Percentiles rank a stretch among this genome's conserved stretches.
Conservation (phyloP, 2,329 filamentous ascomycete genomes). For the Xylariales sp. region DNA sequence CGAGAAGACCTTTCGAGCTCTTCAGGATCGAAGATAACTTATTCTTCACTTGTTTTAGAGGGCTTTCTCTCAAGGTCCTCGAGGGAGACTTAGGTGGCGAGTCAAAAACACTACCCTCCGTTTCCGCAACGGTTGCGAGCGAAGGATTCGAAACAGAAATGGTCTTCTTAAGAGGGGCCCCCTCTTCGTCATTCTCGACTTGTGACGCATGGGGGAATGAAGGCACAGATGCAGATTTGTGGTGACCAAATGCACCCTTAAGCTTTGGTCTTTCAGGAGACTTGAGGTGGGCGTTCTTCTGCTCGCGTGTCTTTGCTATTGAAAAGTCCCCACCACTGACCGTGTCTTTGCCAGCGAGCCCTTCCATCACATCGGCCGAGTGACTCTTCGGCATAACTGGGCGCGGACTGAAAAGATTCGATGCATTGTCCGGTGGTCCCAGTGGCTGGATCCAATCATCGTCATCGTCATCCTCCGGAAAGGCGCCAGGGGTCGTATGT, state of each 20-base stretch:
- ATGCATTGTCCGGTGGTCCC: slow-evolving; percentile 26
- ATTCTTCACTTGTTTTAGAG: slow-evolving; percentile 86
- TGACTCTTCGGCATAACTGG: slow-evolving; percentile 56
- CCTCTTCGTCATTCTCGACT: slow-evolving; percentile 22
- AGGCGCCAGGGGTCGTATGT: slow-evolving; percentile 51
- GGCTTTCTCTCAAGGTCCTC: slow-evolving; percentile 62
- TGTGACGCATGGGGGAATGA: slow-evolving; percentile 33
- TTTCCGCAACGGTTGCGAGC: slow-evolving; percentile 43
- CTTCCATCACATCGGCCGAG: slow-evolving; percentile 58
- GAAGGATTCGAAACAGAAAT: slow-evolving; percentile 56
- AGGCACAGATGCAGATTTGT: slow-evolving; percentile 62
- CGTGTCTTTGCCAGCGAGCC: slow-evolving; percentile 42
- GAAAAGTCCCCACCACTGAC: slow-evolving; percentile 43
- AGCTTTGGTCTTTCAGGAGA: slow-evolving; percentile 31
- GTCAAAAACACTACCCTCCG: slow-evolving; percentile 22
- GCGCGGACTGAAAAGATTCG: slow-evolving; percentile 37
- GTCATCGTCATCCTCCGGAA: slow-evolving; percentile 54
- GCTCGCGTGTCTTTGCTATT: slow-evolving; percentile 35
- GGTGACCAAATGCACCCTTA: slow-evolving; percentile 39
- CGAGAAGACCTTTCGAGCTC: slow-evolving; percentile 80
- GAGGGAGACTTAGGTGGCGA: slow-evolving; percentile 54
- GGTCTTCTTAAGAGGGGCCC: slow-evolving; percentile 49
- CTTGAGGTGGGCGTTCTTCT: slow-evolving; percentile 18
- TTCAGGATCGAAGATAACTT: slow-evolving; percentile 89
- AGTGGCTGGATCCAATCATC: slow-evolving; percentile 62